Evolutionary conservation across 2,329 filamentous ascomycete genomes (phyloP).

Genomic region (Alternaria ventricosa): DNA sequence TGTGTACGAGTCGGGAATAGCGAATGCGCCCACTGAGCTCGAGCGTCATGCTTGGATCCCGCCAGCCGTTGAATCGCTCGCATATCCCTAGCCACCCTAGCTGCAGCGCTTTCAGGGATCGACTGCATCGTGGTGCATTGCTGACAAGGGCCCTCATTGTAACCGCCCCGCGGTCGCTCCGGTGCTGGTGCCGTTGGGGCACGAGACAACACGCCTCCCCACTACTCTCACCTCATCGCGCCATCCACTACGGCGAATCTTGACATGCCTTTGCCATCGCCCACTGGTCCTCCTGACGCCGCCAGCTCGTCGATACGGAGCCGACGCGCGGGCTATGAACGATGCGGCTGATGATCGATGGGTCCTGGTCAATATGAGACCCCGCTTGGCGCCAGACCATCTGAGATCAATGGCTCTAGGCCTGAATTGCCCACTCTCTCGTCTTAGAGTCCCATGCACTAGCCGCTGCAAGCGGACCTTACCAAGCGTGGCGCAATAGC

Average conservation of each 20-base stretch:
- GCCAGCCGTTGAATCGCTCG: slow-evolving; percentile 49
- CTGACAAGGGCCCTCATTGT: slow-evolving; percentile 18
- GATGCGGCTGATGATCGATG: slow-evolving; percentile 50
- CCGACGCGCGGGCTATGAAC: slow-evolving; percentile 28
- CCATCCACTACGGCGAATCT: slow-evolving; percentile 14
- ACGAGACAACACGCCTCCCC: slow-evolving; percentile 31
- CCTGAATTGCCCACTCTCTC: slow-evolving; percentile 41
- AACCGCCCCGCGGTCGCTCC: slow-evolving; percentile 38
- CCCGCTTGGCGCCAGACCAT: slow-evolving; percentile 47
- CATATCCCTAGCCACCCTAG: slow-evolving; percentile 45
- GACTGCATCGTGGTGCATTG: slow-evolving; percentile 36
- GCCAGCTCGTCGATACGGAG: slow-evolving; percentile 26
- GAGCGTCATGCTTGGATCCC: slow-evolving; percentile 50
- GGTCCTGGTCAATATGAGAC: slow-evolving; percentile 43
- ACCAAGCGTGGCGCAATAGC: slow-evolving; percentile 42
- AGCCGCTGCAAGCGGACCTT: slow-evolving; percentile 48
- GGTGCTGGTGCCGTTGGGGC: slow-evolving; percentile 26
- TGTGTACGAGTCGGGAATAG: slow-evolving; percentile 40
- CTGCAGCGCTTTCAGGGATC: slow-evolving; percentile 43
- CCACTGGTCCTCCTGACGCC: slow-evolving; percentile 23
- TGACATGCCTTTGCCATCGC: slow-evolving; percentile 6
- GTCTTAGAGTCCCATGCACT: slow-evolving; percentile 36
- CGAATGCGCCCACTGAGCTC: slow-evolving; percentile 37
- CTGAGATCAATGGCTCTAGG: slow-evolving; percentile 48
- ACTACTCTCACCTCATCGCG: slow-evolving; percentile 26